These are phyloP conservation scores for Geosmithia putterillii DNA, from an alignment of 2,329 filamentous ascomycete species.

Conservation along the genomic window DNA sequence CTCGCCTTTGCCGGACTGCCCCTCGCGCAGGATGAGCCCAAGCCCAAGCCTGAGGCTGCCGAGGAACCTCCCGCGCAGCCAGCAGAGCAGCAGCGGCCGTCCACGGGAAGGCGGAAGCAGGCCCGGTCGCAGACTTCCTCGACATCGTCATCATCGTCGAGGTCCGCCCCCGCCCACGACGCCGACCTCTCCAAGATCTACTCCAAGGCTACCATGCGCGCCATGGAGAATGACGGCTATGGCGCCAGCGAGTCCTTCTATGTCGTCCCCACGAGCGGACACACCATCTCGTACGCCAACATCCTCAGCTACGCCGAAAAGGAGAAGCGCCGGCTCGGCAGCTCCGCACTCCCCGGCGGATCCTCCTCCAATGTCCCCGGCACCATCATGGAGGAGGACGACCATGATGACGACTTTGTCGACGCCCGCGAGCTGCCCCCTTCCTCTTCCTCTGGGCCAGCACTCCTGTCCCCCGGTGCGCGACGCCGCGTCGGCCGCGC, in stretches of 20 bases:
- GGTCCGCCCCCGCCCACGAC: conserved; percentile 21
- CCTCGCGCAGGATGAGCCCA: conserved; percentile 43
- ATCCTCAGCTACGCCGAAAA: conserved; percentile 65
- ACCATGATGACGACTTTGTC: conserved; percentile 81
- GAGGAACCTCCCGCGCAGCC: conserved; percentile 24
- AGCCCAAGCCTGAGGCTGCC: conserved; percentile 10
- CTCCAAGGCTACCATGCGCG: conserved; percentile 72
- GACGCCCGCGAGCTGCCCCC: conserved; percentile 63
- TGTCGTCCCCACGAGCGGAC: conserved; percentile 82
- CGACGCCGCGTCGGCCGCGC: conserved; percentile 27
- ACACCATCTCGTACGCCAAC: conserved; percentile 85
- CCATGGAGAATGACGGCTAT: conserved; percentile 58
- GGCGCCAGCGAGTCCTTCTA: conserved; percentile 73
- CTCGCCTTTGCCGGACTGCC: conserved; percentile 89
- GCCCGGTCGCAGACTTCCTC: conserved; percentile 11
- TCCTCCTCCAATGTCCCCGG: conserved; percentile 16
- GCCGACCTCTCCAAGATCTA: conserved; percentile 77
- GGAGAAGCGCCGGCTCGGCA: conserved; percentile 47
- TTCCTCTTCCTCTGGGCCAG: too few species aligned
- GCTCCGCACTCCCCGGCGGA: conserved; percentile 25
- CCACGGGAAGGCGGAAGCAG: conserved; percentile 24
- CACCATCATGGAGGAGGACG: conserved; percentile 47
- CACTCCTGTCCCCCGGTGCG: conserved; percentile 23
- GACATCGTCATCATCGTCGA: neutral
- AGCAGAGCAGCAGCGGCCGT: conserved; percentile 14